Evolutionary conservation across 2,329 filamentous ascomycete species (phyloP), one percentile per base, ranked within the genome.

Genomic region (Aspergillus neotritici): DNA sequence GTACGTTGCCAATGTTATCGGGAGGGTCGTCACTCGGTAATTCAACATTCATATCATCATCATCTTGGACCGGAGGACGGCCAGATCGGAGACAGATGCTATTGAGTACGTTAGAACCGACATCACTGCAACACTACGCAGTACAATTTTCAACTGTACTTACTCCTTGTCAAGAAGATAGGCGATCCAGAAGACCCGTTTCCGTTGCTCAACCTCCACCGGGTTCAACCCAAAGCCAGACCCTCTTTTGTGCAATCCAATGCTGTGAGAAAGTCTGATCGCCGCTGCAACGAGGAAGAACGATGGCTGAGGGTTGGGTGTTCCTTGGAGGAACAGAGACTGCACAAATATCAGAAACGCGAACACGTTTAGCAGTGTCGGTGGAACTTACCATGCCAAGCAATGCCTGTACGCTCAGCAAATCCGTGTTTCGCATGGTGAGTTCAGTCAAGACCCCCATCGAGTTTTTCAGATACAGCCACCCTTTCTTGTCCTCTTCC

Each of bases 381-480:
- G 17, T 35, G 34, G 3, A 17, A 54, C 67, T 59, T 62, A 79
- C 79, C 84, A 97, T 95, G 47, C 90, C 93, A 17, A 97, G 73
- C 36, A 98, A 73, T 11, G 90, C 93, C 67, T 98, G 93, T 2
- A 98, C 90, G 58, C 90, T 96, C 31, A 97, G 73, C 14, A 98
- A 75, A 67, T 98, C 93, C 6, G 90, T 95, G 62, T 96, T 97
- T 34, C 90, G 84, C 84, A 98, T 91, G 1, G 89, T 90, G 45
- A 98, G 72, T 65, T 98, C 93, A 0, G 89, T 83, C 62, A 95
- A 84, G 34, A 95, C 88, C 13, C 86, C 88, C 80, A 97, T 86
- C 12, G 91, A 90, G 62, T 98, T 98, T 72, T 98, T 97, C 56
- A 98, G 72, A 62, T 96, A 94, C 2, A 83, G 84, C 90, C 93